Evolutionary conservation across 2,329 filamentous ascomycete species (phyloP), one percentile per base, ranked within the genome.

Genomic region (Fusarium palustre): DNA sequence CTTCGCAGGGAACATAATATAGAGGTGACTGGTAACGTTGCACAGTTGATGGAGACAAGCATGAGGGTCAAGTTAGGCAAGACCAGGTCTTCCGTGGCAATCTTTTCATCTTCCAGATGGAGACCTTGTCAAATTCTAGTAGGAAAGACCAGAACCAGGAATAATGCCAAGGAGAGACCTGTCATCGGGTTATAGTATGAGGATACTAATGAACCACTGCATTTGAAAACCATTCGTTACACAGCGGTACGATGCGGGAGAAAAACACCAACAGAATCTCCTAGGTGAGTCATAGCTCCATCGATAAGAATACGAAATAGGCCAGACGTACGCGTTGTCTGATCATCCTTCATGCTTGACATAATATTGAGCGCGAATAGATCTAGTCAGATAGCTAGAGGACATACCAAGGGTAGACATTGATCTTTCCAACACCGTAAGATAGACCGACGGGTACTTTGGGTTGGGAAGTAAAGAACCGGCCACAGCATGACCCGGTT

Each of bases 211-310:
- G 38, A 39, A 24, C n/a, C 52, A 42, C 25, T 39, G 6, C 11
- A 15, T 53, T 64, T 53, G 60, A 65, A 65, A 59, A 64, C 11
- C 28, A 36, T 7, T 42, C 41, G 8, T 3, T 7, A n/a, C 24
- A 24, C 18, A 8, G 7, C 8, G 16, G 15, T 22, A 45, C 18
- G 16, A 8, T 22, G 2, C 8, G 18, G 20, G 3, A 15, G 30
- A 7, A 42, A 7, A 18, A 22, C 25, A 34, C 9, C 3, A n/a
- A 36, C 2, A 20, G 24, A 22, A 15, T 6, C 2, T 13, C 8
- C 1, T 28, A 11, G 15, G 18, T 47, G 36, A 34, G 24, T 42
- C 45, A 59, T 16, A 20, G n/a, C 10, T 16, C 22, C 10, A 10
- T 20, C 9, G 16, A 36, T 13, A 36, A 20, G 31, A 25, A 20